Evolutionary conservation across 106 monocot species (phyloP), one percentile per base, ranked within the genome.

Genomic region (Dactylorhiza incarnata): DNA sequence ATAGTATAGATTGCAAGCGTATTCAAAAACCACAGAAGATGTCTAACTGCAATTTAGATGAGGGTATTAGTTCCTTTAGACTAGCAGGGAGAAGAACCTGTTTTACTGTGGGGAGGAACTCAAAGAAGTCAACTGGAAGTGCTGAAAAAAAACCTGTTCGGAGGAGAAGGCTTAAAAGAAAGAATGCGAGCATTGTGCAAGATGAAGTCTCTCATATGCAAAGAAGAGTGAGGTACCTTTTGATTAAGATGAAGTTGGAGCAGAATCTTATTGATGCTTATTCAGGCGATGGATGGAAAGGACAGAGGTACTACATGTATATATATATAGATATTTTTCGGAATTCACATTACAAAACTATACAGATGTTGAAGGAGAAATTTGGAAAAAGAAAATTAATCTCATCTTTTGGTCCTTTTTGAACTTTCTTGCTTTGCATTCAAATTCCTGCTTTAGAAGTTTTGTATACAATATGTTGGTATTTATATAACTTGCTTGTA

Each of bases 181-280:
- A 81, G 76, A 89, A 75, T 74, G 85, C 82, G 77, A 76, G 52
- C 77, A 24, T 74, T 56, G 83, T 81, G 17, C 80, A 52, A 59
- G 95, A 95, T 95, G 91, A 95, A 75, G 87, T 75, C 19, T 81
- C 77, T 79, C 82, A 77, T 45, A 73, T 95, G 76, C 87, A 84
- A 81, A 86, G 87, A 58, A 95, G 91, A 81, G 81, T 83, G 52
- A 89, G 84, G 52, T 92, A 95, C 75, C 76, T 95, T 56, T 75
- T 95, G 47, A 81, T 95, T 45, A 92, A 82, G 78, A 91, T 95
- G 77, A 95, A 95, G 78, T 48, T 83, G 71, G 95, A 89, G 82
- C 91, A 86, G 58, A 95, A 88, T 81, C 87, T 95, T 70, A 85
- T 95, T 54, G 95, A 91, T 77, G 95, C 95, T 67, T 95, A 95